Conservation (phyloP, 108 stramenopile species). For the Parietichytrium sp. region DNA sequence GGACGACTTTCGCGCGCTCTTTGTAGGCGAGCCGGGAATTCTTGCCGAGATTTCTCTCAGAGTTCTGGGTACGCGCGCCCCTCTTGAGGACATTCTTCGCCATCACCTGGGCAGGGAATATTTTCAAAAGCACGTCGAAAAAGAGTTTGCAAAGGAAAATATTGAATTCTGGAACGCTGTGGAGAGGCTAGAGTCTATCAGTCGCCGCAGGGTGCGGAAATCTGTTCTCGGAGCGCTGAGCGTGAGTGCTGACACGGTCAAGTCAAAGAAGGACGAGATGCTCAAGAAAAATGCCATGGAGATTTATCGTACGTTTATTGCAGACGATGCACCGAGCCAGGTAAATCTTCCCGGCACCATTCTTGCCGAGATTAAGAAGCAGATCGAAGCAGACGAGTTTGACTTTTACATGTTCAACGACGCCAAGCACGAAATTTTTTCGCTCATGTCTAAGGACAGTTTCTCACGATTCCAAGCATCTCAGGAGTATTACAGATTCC, state of each 20-base stretch:
- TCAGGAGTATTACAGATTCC: not conserved
- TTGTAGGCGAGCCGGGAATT: constrained; percentile 23
- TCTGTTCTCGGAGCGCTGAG: constrained; percentile 25
- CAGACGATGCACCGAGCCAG: constrained; percentile 1
- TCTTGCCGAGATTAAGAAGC: not conserved
- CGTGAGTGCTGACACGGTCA: not conserved
- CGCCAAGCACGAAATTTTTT: constrained; percentile 5
- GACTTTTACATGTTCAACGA: constrained; percentile 35
- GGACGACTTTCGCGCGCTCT: constrained; percentile 33
- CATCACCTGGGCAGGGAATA: constrained; percentile 21
- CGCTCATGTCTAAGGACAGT: constrained; percentile 20
- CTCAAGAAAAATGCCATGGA: not conserved
- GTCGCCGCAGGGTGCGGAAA: not conserved
- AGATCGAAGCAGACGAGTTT: not conserved
- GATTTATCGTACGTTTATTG: not conserved
- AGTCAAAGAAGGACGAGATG: constrained; percentile 21
- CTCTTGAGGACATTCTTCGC: constrained; percentile 18
- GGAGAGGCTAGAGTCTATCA: constrained; percentile 1
- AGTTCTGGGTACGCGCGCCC: constrained; percentile 26
- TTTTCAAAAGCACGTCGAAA: constrained; percentile 22
- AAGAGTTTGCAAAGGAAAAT: constrained; percentile 18
- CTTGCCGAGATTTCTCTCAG: constrained; percentile 25
- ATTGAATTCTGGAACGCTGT: constrained; percentile 28
- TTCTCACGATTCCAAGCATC: constrained; percentile 4
- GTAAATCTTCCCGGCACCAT: not conserved